Conservation (phyloP, 2,329 filamentous ascomycete genomes). For the Tolypocladium tropicale region DNA sequence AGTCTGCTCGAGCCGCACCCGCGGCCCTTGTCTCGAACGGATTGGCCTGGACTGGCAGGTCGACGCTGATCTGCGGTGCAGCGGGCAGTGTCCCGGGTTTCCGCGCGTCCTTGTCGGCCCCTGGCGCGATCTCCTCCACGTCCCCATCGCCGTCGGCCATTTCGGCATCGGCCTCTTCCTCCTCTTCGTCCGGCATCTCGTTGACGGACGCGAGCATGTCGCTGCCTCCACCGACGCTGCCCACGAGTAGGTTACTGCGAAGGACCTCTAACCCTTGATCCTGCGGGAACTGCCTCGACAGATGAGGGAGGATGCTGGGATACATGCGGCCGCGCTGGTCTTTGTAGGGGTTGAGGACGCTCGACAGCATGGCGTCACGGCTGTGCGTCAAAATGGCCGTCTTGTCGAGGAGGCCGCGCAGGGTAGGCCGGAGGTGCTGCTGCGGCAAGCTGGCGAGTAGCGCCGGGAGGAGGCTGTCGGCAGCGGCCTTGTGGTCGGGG, state of each 20-base stretch:
- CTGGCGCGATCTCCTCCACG: background rate
- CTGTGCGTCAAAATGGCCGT: conserved; percentile 63
- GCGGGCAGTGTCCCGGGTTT: conserved; percentile 10
- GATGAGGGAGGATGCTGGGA: conserved; percentile 70
- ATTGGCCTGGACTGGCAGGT: conserved; percentile 21
- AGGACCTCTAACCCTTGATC: conserved; percentile 63
- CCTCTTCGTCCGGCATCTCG: conserved; percentile 28
- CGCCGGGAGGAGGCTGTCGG: conserved; percentile 49
- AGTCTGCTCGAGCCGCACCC: conserved; percentile 11
- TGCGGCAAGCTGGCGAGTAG: conserved; percentile 56
- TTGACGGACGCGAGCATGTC: conserved; percentile 16
- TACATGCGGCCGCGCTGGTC: conserved; percentile 52
- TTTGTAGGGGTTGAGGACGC: conserved; percentile 68
- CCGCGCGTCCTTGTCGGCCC: conserved; percentile 3
- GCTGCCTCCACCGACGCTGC: conserved; percentile 13
- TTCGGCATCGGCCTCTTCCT: conserved; percentile 25
- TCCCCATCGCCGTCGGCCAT: conserved; percentile 7
- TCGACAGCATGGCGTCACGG: conserved; percentile 67
- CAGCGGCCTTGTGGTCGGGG: conserved; percentile 41
- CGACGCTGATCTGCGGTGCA: conserved; percentile 10
- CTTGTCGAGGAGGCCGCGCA: conserved; percentile 69
- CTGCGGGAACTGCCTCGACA: conserved; percentile 54
- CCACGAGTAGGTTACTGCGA: conserved; percentile 44
- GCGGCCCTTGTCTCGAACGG: conserved; percentile 21
- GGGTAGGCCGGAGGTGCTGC: conserved; percentile 55